Evolutionary conservation across 305 asterid species (phyloP), one percentile per base, ranked within the genome.

Genomic region (Fraxinus platypoda): DNA sequence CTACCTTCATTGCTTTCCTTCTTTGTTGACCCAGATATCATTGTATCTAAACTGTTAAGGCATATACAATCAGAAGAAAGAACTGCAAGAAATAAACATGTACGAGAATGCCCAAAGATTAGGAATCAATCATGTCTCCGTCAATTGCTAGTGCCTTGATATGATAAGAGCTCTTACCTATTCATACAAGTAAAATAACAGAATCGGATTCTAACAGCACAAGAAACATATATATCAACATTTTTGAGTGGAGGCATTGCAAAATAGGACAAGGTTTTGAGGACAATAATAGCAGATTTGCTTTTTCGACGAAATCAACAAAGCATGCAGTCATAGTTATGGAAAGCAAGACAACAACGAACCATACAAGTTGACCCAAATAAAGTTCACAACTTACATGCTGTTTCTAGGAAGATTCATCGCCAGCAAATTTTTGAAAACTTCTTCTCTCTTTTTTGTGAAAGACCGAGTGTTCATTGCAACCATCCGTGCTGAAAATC

Each of bases 401-500:
- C 95, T 92, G 91, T 93, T 94, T 88, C 99, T 91, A 46, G 99
- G 99, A 43, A 97, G 97, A 90, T 97, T 97, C 97, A 97, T 89
- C 85, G 97, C 95, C 89, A 97, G 91, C 92, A 97, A 84, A 85
- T 94, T 92, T 84, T 87, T 94, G 90, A 97, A 97, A 78, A 97
- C 97, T 77, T 94, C 97, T 85, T 94, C 99, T 82, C 99, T 92
- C 91, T 97, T 98, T 83, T 87, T 93, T 84, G 88, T 94, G 99
- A 89, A 97, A 94, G 87, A 97, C 99, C 87, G 94, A 89, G 43
- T 94, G 92, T 83, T 97, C 99, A 87, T 97, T 97, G 94, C 98
- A 97, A 87, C 99, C 99, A 86, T 97, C 99, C 98, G 92, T 97
- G 92, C 99, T 97, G 88, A 97, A 97, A 85, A 97, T 89, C 92